Conservation (phyloP, 1,139 yeast genomes). For the Saccharomyces hybrid region DNA sequence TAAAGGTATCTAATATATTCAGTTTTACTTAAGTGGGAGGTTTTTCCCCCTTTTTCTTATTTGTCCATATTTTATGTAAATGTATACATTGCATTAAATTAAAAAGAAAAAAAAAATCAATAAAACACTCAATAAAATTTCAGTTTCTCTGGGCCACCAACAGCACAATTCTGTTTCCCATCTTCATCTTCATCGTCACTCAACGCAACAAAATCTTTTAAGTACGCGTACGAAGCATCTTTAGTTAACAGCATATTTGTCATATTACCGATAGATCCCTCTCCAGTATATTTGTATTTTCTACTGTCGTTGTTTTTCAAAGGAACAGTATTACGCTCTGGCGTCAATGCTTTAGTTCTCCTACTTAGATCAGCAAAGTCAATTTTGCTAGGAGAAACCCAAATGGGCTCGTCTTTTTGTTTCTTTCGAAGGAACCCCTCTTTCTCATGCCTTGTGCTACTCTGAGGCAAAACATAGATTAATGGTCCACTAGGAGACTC, state of each 20-base stretch:
- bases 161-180: not conserved
- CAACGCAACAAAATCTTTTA: slow-evolving; percentile 18
- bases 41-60: not conserved
- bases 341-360: slow-evolving; percentile 2
- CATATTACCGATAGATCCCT: not conserved
- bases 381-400: slow-evolving; percentile 32
- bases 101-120: not conserved
- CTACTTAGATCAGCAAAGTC: slow-evolving; percentile 19
- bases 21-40: not conserved
- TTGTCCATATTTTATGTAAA: not conserved
- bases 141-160: not conserved
- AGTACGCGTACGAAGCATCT: slow-evolving; percentile 27
- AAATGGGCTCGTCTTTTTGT: slow-evolving; percentile 27
- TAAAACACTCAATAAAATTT: not conserved
- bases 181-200: not conserved
- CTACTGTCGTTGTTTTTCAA: not conserved
- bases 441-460: not conserved
- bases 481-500: slow-evolving; percentile 7
- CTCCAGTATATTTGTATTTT: not conserved
- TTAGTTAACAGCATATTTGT: slow-evolving; percentile 4
- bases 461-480: slow-evolving; percentile 7
- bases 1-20: not conserved
- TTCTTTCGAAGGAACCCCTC: not conserved
- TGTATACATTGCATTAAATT: not conserved
- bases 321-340: not conserved